phyloP scores from a whole-genome alignment of 768 basidiomycete species.

The Amanita polypyramis region DNA sequence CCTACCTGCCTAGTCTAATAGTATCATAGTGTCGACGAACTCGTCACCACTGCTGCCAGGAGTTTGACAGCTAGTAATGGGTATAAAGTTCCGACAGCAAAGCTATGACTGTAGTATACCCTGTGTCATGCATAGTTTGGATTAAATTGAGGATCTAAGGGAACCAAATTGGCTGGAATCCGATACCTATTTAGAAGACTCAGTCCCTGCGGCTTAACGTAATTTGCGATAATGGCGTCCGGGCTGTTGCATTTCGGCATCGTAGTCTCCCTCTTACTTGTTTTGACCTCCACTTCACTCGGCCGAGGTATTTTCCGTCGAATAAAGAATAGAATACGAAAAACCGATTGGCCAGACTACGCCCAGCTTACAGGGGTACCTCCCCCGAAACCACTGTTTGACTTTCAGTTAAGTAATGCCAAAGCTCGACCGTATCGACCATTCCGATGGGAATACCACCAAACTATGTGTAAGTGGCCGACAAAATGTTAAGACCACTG shows the following conservation, averaged over 20 bases:
- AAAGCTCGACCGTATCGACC: constrained; percentile 44
- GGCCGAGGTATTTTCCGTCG: background rate
- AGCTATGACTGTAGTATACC: constrained; percentile 25
- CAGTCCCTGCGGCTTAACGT: too few species aligned
- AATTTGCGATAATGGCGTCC: background rate
- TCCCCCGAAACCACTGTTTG: constrained; percentile 26
- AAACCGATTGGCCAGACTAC: constrained; percentile 20
- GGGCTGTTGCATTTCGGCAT: background rate
- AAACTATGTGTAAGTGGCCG: constrained; percentile 40
- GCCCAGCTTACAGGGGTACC: constrained; percentile 34
- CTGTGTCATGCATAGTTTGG: background rate
- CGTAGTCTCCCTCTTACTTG: background rate
- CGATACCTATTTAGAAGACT: background rate
- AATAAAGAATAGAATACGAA: background rate
- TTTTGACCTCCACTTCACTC: background rate
- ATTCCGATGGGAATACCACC: constrained; percentile 45
- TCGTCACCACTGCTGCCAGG: constrained; percentile 59
- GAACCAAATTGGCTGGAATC: too few species aligned
- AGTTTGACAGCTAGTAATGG: constrained; percentile 37
- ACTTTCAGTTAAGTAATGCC: constrained; percentile 33
- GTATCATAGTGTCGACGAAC: constrained; percentile 65
- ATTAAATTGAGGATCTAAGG: too few species aligned
- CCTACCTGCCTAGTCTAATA: constrained; percentile 8
- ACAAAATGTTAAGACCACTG: background rate
- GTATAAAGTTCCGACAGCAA: constrained; percentile 34